Conservation (phyloP, 225 moss, liverwort and hornwort species). For the Anthoceros angustus region DNA sequence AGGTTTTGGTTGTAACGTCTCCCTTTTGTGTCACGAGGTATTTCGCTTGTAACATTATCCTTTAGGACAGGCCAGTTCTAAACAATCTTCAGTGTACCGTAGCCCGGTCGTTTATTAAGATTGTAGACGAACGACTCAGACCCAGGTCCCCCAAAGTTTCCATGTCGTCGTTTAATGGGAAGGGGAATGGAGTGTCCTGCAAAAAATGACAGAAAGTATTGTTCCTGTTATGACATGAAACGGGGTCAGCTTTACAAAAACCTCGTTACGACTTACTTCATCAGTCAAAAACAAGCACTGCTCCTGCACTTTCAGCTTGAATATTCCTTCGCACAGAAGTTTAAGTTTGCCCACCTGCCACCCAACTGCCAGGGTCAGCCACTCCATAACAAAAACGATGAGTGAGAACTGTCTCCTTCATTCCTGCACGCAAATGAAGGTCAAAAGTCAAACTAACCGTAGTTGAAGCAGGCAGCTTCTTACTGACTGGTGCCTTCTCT, state of each 20-base stretch:
- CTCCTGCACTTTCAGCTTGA: slow-evolving; percentile 27
- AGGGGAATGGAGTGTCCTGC: slow-evolving; percentile 43
- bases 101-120: slow-evolving; percentile 35
- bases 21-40: too few relatives aligned
- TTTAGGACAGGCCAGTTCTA: background rate
- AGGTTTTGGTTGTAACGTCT: too few relatives aligned
- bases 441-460: slow-evolving; percentile 15
- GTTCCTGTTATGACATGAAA: background rate
- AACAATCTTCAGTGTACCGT: background rate
- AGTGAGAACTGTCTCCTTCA: background rate
- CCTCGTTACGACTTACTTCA: slow-evolving; percentile 14
- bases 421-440: background rate
- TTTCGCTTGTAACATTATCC: too few relatives aligned
- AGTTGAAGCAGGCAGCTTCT: slow-evolving; percentile 42
- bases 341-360: slow-evolving; percentile 48
- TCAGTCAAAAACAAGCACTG: slow-evolving; percentile 38
- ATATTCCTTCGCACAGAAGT: slow-evolving; percentile 39
- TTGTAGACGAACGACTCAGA: slow-evolving; percentile 21
- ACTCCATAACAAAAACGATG: too few relatives aligned
- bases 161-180: slow-evolving; percentile 40
- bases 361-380: background rate
- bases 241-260: background rate
- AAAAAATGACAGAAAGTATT: background rate
- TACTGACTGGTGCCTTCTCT: slow-evolving; percentile 30
- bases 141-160: slow-evolving; percentile 43